phyloP scores from a whole-genome alignment of 1,284 basidiomycete species.

The Tilletiopsis washingtonensis region DNA sequence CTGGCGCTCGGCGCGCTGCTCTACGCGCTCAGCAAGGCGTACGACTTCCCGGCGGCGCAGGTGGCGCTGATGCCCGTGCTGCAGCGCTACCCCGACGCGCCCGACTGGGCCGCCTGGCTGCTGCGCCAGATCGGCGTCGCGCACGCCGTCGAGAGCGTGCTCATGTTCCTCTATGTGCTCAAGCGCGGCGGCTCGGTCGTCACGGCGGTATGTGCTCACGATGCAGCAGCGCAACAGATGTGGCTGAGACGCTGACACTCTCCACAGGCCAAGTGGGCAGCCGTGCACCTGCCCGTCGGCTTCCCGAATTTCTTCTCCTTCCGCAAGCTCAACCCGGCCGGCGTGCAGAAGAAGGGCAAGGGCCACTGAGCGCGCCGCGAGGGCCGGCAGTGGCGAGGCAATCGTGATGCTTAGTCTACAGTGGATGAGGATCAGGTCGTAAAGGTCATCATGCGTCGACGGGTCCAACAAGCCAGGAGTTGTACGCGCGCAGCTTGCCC shows the following conservation, averaged over 20 bases:
- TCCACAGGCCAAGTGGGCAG: slow-evolving; percentile 13
- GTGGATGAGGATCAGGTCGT: too few relatives aligned
- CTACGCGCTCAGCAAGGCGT: not conserved
- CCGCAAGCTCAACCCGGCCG: slow-evolving; percentile 22
- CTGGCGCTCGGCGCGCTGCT: not conserved
- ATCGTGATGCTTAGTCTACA: not conserved
- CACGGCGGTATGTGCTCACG: not conserved
- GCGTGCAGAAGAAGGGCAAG: slow-evolving; percentile 2
- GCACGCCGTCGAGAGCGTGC: slow-evolving; percentile 2
- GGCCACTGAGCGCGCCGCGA: not conserved
- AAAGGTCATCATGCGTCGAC: not conserved
- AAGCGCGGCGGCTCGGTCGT: not conserved
- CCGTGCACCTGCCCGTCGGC: slow-evolving; percentile 15
- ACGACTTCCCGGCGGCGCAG: not conserved
- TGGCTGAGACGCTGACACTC: not conserved
- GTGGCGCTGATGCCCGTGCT: not conserved
- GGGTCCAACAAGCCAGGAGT: slow-evolving; percentile 16
- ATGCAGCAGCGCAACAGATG: not conserved
- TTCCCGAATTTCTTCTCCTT: slow-evolving; percentile 28
- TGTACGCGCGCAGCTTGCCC: slow-evolving; percentile 22
- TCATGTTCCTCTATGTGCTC: slow-evolving; percentile 1
- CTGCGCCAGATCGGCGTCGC: not conserved
- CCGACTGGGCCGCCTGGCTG: not conserved
- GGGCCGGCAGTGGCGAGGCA: not conserved
- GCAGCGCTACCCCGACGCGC: not conserved